Base-by-base conservation (phyloP, 1,284 basidiomycete species). In the Wolfiporia cocos region DNA sequence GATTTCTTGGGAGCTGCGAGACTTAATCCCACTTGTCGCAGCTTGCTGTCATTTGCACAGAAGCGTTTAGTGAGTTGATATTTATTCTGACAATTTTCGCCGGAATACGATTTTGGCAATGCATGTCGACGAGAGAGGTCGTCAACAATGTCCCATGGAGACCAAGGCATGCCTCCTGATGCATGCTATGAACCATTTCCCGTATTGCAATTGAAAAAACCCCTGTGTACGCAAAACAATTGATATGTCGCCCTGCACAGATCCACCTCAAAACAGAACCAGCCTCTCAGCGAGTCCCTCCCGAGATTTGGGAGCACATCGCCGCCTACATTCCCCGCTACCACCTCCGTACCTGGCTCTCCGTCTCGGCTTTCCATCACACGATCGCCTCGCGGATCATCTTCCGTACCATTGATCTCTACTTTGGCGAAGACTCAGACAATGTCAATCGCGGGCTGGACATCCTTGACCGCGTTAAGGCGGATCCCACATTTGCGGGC, bases 271-370 rank as follows among this genome's bases (percentile, higher is more conserved):
- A 41, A 37, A 35, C 42, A 32, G 71, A 74, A 44, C 76, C 78
- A 5, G 74, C 78, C 2, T 75, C 71, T 4, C 77, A 74, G 47
- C 71, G 77, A 23, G 69, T 71, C 14, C 80, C 81, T 0, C 64
- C 69, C 3, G 81, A 84, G 63, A 68, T 82, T 30, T 84, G 81
- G 80, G 77, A 79, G 43, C 67, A 73, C 19, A 78, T 84, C 41
- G 79, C 79, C 4, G 58, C 63, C 31, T 71, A 73, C 49, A 77
- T 76, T 28, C 78, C 80, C 7, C 71, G 79, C 4, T 76, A 78
- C 49, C 73, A 81, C 54, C 72, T 84, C 19, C 72, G 80, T 17
- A 72, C 71, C 10, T 84, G 79, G 79, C 67, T 81, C 29, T 79
- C 68, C 42, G 68, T 82, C 23, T 81, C 79, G 3, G 61, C 72